Evolutionary conservation across 192 early-diverging fungal genomes (phyloP).

Genomic region (Geranomyces michiganensis): DNA sequence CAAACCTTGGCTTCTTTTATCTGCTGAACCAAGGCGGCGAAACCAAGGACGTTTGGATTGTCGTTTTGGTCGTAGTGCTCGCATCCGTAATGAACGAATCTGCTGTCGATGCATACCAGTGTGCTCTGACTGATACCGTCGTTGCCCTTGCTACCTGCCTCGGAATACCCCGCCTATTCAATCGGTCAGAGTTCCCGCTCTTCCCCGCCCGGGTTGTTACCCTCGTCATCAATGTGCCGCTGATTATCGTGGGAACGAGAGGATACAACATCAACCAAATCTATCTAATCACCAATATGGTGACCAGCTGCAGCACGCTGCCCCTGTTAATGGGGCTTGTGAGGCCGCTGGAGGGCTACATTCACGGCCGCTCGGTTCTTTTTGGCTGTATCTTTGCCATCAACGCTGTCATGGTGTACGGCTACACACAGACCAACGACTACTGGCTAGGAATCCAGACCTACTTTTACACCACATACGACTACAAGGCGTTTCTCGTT

Average conservation of each 20-base stretch:
- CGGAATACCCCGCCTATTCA: constrained; percentile 6
- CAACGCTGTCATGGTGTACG: constrained; percentile 34
- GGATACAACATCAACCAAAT: constrained; percentile 38
- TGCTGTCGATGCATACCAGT: constrained; percentile 58
- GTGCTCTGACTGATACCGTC: constrained; percentile 47
- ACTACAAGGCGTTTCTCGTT: constrained; percentile 38
- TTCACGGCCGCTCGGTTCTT: constrained; percentile 34
- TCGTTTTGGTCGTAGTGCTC: constrained; percentile 43
- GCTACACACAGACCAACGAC: constrained; percentile 19
- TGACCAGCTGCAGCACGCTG: constrained; percentile 32
- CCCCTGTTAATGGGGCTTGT: constrained; percentile 47
- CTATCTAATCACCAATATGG: constrained; percentile 46
- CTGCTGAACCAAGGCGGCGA: constrained; percentile 37
- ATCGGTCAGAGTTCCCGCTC: constrained; percentile 18
- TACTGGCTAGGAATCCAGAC: constrained; percentile 29
- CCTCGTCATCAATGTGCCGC: constrained; percentile 46
- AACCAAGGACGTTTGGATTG: constrained; percentile 34
- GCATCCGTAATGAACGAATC: constrained; percentile 51
- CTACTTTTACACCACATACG: constrained; percentile 42
- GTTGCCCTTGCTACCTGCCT: constrained; percentile 28
- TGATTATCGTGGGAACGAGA: constrained; percentile 34
- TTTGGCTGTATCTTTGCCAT: constrained; percentile 45
- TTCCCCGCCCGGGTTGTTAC: constrained; percentile 21
- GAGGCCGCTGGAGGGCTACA: constrained; percentile 31
- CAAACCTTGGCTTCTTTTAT: constrained; percentile 44